Base-by-base conservation (phyloP, 805 yeast genomes). In the Metschnikowia baotianmanensis region DNA sequence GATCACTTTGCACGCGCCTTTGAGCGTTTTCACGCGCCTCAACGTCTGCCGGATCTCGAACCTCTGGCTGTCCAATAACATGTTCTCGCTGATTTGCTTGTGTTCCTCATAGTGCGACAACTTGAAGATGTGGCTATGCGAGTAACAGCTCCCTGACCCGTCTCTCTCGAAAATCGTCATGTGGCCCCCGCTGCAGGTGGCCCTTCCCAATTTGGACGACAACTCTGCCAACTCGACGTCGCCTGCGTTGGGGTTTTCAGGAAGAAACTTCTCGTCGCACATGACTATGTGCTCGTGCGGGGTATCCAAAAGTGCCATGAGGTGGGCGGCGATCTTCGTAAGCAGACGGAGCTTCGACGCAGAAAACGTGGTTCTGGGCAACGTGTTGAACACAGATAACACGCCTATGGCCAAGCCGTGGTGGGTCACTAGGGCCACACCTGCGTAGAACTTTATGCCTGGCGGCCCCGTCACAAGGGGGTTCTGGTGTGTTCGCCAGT, bases 381-480 rank as follows among this genome's bases (percentile, higher is more conserved):
- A 59, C 0, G 69, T 50, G 56, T 80, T 87, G 62, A 78, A 80
- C 0, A 83, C 63, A 1, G 89, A 64, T 15, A 83, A 54, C 1
- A 71, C 72, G 0, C 91, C 91, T 39, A 83, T 69, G 0, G 65
- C 65, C 11, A 67, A 65, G 4, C 71, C 73, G 8, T 65, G 42
- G 0, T 72, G 58, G 11, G 52, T 44, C 1, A 67, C 43, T 27
- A 83, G 51, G 0, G 87, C 86, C 4, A 80, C 85, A 0, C 85
- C 86, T 25, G 80, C 74, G 56, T 83, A 85, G 52, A 82, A 82
- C 41, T 61, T 68, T 37, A 84, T 75, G 42, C 63, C 61, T 0
- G 91, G 89, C 0, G 70, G 65, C 0, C 82, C 80, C 16, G 69
- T 74, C 1, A 85, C 86, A 34, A 83, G 65, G 0, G 91, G 91